Evolutionary conservation across 345 rosid species (phyloP).

Genomic region (Tarenaya hassleriana): DNA sequence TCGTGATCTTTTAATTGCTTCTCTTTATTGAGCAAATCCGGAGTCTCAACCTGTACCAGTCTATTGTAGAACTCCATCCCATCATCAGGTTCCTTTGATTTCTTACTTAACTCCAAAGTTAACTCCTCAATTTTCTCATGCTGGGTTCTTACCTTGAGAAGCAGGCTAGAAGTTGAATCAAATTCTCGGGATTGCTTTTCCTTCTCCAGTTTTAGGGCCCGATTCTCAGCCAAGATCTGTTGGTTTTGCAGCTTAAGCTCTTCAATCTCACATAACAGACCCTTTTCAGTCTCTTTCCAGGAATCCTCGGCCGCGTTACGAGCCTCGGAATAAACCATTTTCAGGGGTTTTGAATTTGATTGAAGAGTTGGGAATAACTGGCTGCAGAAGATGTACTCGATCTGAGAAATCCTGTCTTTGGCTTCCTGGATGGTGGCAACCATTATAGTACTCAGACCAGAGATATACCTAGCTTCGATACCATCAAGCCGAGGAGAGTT

Average conservation of each 20-base stretch:
- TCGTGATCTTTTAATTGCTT: constrained; percentile 34
- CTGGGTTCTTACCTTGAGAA: constrained; percentile 25
- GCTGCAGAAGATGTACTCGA: constrained; percentile 80
- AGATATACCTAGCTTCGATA: constrained; percentile 43
- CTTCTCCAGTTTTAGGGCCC: constrained; percentile 37
- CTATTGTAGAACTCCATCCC: constrained; percentile 37
- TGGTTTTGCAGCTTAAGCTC: constrained; percentile 48
- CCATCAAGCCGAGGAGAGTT: constrained; percentile 29
- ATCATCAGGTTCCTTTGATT: constrained; percentile 42
- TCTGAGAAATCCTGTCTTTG: constrained; percentile 82
- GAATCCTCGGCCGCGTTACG: constrained; percentile 44
- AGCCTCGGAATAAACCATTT: constrained; percentile 45
- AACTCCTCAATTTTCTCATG: constrained; percentile 31
- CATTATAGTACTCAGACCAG: constrained; percentile 63
- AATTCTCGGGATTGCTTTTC: constrained; percentile 29
- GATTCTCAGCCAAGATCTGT: constrained; percentile 33
- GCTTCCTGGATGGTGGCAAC: constrained; percentile 92
- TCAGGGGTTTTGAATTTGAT: constrained; percentile 44
- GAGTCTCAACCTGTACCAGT: constrained; percentile 38
- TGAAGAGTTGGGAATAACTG: constrained; percentile 73
- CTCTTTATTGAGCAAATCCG: constrained; percentile 17
- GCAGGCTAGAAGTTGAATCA: constrained; percentile 22
- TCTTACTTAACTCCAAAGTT: constrained; percentile 31
- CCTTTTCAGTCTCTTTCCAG: constrained; percentile 52
- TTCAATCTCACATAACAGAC: constrained; percentile 38